These are phyloP conservation scores for Hemileccinum rubropunctum DNA, from an alignment of 768 basidiomycete species.

Conservation along the genomic window DNA sequence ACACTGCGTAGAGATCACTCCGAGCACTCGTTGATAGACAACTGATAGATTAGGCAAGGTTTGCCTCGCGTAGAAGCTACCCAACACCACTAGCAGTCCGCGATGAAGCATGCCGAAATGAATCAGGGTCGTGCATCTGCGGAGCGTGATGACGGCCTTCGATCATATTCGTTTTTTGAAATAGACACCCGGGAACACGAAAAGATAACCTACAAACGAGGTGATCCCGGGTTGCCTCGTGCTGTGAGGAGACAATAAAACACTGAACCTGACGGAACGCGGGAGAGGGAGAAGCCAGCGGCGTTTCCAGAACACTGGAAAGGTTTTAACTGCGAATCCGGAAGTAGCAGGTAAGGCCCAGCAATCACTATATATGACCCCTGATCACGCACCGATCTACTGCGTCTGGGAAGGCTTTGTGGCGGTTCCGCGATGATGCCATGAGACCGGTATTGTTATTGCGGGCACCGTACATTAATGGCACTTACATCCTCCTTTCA, in stretches of 20 bases:
- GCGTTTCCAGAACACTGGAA: constrained; percentile 22
- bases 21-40: neutral
- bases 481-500: constrained; percentile 5
- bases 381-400: constrained; percentile 26
- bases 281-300: constrained; percentile 17
- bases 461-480: constrained; percentile 25
- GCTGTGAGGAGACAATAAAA: neutral
- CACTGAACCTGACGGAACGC: constrained; percentile 1
- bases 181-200: constrained; percentile 3
- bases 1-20: neutral
- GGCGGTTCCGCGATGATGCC: constrained; percentile 24
- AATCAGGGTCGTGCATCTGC: constrained; percentile 24
- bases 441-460: constrained; percentile 22
- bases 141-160: constrained; percentile 5
- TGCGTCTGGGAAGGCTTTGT: constrained; percentile 25
- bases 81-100: constrained; percentile 14
- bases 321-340: constrained; percentile 26
- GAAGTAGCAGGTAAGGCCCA: constrained; percentile 24
- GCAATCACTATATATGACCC: constrained; percentile 22
- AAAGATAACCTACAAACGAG: neutral
- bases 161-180: constrained; percentile 3
- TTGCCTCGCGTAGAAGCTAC: constrained; percentile 12
- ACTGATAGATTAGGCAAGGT: constrained; percentile 18
- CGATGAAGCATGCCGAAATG: constrained; percentile 26
- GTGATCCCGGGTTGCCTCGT: constrained; percentile 5